phyloP scores from a whole-genome alignment of 169 alveolate genomes.

The Perkinsus marinus region DNA sequence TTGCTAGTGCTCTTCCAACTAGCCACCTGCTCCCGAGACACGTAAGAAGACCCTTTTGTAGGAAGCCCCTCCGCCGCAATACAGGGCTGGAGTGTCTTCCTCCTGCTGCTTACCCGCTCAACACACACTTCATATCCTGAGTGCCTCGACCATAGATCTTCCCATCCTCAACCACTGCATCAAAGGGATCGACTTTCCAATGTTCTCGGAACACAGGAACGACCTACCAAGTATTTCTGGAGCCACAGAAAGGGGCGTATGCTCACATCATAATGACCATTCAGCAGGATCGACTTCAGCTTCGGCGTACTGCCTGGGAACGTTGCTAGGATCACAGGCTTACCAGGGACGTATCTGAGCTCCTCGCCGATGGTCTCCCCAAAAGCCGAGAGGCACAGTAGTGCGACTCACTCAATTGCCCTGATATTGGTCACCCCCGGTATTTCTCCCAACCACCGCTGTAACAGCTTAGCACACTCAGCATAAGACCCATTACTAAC shows the following conservation, averaged over 20 bases:
- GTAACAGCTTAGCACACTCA: neutral
- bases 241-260: neutral
- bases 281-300: neutral
- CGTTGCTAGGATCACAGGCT: neutral
- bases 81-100: too few relatives aligned
- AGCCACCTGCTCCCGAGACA: too few relatives aligned
- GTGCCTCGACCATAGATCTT: constrained; percentile 20
- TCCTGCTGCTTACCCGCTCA: neutral
- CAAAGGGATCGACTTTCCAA: constrained; percentile 17
- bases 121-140: constrained; percentile 25
- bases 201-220: constrained; percentile 6
- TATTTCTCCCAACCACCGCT: neutral
- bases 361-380: too few relatives aligned
- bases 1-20: too few relatives aligned
- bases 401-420: neutral
- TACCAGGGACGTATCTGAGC: neutral
- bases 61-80: too few relatives aligned
- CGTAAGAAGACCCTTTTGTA: too few relatives aligned
- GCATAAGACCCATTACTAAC: neutral
- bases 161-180: constrained; percentile 4
- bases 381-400: too few relatives aligned
- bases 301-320: neutral
- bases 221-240: neutral
- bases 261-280: constrained; percentile 18
- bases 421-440: neutral